Base-by-base conservation (phyloP, 441 rosid genomes). In the Bruguiera hainesii region DNA sequence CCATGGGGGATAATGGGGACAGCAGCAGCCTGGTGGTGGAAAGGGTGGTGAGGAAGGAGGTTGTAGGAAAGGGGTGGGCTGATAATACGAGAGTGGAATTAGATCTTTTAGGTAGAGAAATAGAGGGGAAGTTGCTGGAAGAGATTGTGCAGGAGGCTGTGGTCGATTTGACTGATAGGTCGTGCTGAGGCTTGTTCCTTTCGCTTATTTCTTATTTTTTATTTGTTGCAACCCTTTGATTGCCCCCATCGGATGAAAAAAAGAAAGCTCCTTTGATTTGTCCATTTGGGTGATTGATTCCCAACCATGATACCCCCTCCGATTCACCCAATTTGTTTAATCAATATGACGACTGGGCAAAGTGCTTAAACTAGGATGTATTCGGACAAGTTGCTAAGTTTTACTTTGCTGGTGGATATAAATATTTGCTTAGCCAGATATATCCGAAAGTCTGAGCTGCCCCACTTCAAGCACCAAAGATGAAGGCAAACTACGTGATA, bases 121-220 rank as follows among this genome's bases (percentile, higher is more conserved):
- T 92, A 55, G 90, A 85, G 75, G 70, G 78, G 68, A 79, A 76
- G 62, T 76, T 95, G 80, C 76, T 92, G 73, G 82, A 83, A 68
- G 93, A 87, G 73, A 88, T 90, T 46, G 84, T 92, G 71, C 85
- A 83, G 67, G 98, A 95, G 72, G 83, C 89, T 42, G 86, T 95
- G 71, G 74, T 73, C 37, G 87, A 84, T 72, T 70, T 90, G 76
- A 67, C 80, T 56, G 61, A 62, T 52, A 66, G 75, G 56, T 68
- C 71, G 46, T 66, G 65, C 67, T 76, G 75, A 82, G 64, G 74
- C 56, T 20, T 64, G 48, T 35, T 5, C 42, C 35, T 52, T 53
- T 33, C 33, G n/a, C 21, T 23, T 26, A 53, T 23, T 48, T 13
- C 59, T 5, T 21, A 5, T 48, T 28, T 28, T 20, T 33, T 61